Percentiles rank a stretch among this genome's conserved stretches.
These are phyloP conservation scores for Lyophyllum semitale DNA, from an alignment of 768 basidiomycete species.

Conservation along the genomic window DNA sequence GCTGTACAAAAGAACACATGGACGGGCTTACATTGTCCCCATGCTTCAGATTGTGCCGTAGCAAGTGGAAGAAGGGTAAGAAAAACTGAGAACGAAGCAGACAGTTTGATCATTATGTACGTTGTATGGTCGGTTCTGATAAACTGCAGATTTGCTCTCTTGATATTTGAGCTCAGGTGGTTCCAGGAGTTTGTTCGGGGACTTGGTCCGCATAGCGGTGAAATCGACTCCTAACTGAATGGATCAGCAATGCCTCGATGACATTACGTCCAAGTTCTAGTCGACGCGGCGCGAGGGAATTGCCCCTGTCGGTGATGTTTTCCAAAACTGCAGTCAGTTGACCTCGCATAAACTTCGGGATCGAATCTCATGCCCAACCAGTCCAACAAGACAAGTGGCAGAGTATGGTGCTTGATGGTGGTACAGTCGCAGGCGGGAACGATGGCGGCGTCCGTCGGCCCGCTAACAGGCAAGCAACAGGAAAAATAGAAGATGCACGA, in stretches of 20 bases:
- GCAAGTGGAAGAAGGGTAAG: constrained; percentile 21
- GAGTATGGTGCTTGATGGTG: too few species aligned
- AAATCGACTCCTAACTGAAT: neutral
- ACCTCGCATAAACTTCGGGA: neutral
- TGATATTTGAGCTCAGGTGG: neutral
- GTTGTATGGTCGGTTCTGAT: neutral
- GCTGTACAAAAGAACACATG: neutral
- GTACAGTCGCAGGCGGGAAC: too few species aligned
- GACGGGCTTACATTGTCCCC: constrained; percentile 33
- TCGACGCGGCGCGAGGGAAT: neutral
- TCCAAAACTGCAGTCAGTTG: neutral
- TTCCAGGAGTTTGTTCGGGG: neutral
- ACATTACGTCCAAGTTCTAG: neutral
- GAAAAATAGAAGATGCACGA: neutral
- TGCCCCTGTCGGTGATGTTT: neutral
- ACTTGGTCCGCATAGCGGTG: neutral
- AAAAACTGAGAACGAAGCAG: constrained; percentile 23
- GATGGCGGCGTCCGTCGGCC: neutral
- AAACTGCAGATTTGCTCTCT: neutral
- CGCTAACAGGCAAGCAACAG: neutral
- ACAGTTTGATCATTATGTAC: constrained; percentile 18
- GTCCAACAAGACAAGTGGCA: too few species aligned
- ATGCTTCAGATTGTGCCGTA: constrained; percentile 26
- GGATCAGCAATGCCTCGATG: neutral
- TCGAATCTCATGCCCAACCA: neutral